Conservation (phyloP, 2,329 filamentous ascomycete species). For the Aspergillus sp. region DNA sequence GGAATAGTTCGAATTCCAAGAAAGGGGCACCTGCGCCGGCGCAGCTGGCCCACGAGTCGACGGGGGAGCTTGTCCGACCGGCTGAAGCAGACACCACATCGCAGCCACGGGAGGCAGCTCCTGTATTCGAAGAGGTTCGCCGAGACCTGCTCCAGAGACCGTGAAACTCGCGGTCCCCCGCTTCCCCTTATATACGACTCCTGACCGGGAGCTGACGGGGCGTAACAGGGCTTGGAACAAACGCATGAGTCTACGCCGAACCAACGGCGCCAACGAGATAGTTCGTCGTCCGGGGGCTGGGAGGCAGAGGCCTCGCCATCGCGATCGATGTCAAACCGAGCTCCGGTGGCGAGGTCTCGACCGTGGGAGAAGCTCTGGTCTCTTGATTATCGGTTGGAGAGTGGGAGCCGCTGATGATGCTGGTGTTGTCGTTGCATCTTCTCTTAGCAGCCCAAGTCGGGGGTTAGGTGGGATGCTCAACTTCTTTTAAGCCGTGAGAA, state of each 20-base stretch:
- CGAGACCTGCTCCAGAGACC: slow-evolving; percentile 37
- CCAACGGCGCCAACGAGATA: slow-evolving; percentile 1
- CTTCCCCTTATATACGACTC: slow-evolving; percentile 4
- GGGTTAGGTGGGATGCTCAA: no score
- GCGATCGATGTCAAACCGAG: slow-evolving; percentile 16
- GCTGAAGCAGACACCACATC: slow-evolving; percentile 26
- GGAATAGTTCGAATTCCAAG: slow-evolving; percentile 78
- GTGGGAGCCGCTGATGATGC: slow-evolving; percentile 9
- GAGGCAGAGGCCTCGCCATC: slow-evolving; percentile 13
- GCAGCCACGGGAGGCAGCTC: slow-evolving; percentile 29
- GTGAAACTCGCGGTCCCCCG: slow-evolving; percentile 19
- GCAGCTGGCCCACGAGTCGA: slow-evolving; percentile 24
- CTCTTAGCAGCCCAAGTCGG: no score
- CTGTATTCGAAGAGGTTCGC: slow-evolving; percentile 41
- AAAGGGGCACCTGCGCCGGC: slow-evolving; percentile 46
- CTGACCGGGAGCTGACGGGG: slow-evolving; percentile 13
- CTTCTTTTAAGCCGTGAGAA: no score
- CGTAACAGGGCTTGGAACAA: slow-evolving; percentile 12
- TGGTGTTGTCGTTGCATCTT: no score
- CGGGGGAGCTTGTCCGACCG: slow-evolving; percentile 25
- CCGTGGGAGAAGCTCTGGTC: slow-evolving; percentile 37
- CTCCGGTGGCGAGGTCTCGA: slow-evolving; percentile 15
- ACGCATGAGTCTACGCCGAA: slow-evolving; percentile 2
- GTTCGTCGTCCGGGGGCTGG: slow-evolving; percentile 8
- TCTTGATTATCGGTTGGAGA: slow-evolving; percentile 33